These are phyloP conservation scores for Moesziomyces sp. DNA, from an alignment of 1,284 basidiomycete genomes.

Conservation along the genomic window DNA sequence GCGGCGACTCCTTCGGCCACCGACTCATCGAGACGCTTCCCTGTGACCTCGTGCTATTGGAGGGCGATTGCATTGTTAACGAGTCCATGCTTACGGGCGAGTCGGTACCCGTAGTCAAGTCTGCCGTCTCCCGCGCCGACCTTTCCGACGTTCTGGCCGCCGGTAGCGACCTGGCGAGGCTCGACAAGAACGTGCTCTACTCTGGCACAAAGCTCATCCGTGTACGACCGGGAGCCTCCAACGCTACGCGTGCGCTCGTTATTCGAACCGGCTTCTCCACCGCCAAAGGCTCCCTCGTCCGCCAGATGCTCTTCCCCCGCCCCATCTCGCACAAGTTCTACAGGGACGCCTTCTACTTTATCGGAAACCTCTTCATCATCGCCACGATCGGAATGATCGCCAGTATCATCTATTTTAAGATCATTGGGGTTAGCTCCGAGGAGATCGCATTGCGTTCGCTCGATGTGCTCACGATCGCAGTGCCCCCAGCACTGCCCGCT, in stretches of 20 bases:
- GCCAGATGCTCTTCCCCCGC: conserved; percentile 49
- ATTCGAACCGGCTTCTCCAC: conserved; percentile 46
- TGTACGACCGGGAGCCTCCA: conserved; percentile 5
- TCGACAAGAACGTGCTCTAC: conserved; percentile 45
- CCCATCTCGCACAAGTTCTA: conserved; percentile 46
- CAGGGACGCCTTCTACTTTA: conserved; percentile 35
- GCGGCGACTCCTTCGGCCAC: conserved; percentile 4
- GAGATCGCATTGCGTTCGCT: conserved; percentile 46
- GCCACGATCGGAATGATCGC: conserved; percentile 38
- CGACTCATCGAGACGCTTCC: conserved; percentile 33
- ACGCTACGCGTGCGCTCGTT: conserved; percentile 20
- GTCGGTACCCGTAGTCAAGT: conserved; percentile 41
- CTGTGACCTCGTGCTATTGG: conserved; percentile 38
- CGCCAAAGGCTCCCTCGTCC: conserved; percentile 43
- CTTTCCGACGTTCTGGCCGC: conserved; percentile 5
- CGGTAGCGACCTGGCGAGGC: conserved; percentile 5
- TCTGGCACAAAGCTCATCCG: conserved; percentile 42
- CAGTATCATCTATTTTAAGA: conserved; percentile 35
- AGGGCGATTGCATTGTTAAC: conserved; percentile 46
- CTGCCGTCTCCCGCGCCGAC: conserved; percentile 8
- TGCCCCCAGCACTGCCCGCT: conserved; percentile 38
- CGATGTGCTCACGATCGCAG: conserved; percentile 41
- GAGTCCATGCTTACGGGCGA: conserved; percentile 55
- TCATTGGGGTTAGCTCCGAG: conserved; percentile 36
- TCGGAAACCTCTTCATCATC: conserved; percentile 30